Percentiles rank a stretch among this genome's conserved stretches.
Evolutionary conservation across 2,329 filamentous ascomycete genomes (phyloP).

Genomic region (Diplodia sapinea): DNA sequence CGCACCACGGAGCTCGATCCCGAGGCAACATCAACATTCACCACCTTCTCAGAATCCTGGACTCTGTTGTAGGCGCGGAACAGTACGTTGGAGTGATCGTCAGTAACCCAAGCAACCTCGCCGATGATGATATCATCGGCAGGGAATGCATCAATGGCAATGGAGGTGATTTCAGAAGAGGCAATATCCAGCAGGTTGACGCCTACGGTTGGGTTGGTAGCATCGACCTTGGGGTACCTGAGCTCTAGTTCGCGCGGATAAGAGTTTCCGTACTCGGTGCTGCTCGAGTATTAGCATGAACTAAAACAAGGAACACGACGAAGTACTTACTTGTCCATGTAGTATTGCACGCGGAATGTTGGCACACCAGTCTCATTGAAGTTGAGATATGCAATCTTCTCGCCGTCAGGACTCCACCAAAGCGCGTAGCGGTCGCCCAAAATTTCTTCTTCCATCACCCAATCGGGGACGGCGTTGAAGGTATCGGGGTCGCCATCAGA

Average conservation of each 20-base stretch:
- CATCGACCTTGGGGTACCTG: constrained; percentile 65
- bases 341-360: constrained; percentile 70
- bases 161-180: constrained; percentile 51
- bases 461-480: constrained; percentile 70
- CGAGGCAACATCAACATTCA: constrained; percentile 62
- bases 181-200: constrained; percentile 64
- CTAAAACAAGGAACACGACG: background rate
- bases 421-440: constrained; percentile 58
- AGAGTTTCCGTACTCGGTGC: constrained; percentile 60
- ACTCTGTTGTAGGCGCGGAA: constrained; percentile 72
- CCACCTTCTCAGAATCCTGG: constrained; percentile 68
- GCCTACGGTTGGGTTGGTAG: constrained; percentile 68
- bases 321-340: constrained; percentile 38
- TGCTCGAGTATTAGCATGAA: constrained; percentile 49
- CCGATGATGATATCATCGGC: constrained; percentile 68
- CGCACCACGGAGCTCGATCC: constrained; percentile 57
- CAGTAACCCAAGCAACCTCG: constrained; percentile 71
- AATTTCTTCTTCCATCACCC: constrained; percentile 68
- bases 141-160: constrained; percentile 64
- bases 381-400: constrained; percentile 61
- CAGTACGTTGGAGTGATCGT: constrained; percentile 64
- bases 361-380: constrained; percentile 69
- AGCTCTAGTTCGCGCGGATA: constrained; percentile 69
- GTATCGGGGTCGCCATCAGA: constrained; percentile 64
- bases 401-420: constrained; percentile 64